Evolutionary conservation across 768 basidiomycete genomes (phyloP).

Genomic region (Mycena filopes): DNA sequence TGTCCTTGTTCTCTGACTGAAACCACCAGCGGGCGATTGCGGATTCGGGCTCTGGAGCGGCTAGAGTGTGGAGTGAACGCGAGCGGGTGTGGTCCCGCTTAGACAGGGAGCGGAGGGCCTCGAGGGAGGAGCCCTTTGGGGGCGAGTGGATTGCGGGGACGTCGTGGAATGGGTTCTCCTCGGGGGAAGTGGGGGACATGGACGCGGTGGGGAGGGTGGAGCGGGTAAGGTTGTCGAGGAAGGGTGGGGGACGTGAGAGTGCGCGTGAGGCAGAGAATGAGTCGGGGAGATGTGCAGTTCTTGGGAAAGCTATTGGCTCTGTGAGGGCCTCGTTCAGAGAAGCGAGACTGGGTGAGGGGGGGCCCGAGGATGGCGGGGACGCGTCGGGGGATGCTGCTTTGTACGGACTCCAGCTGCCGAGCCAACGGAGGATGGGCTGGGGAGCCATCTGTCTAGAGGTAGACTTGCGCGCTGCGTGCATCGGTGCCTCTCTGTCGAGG

Average conservation of each 20-base stretch:
- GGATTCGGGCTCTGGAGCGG: conserved; percentile 31
- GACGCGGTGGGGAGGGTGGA: conserved; percentile 73
- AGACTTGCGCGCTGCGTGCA: conserved; percentile 24
- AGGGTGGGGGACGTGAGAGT: conserved; percentile 59
- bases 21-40: conserved; percentile 62
- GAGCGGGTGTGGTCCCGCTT: conserved; percentile 43
- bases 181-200: conserved; percentile 51
- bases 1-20: conserved; percentile 57
- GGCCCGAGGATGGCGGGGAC: conserved; percentile 48
- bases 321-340: conserved; percentile 58
- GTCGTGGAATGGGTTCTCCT: conserved; percentile 38
- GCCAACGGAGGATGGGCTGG: conserved; percentile 58
- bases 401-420: conserved; percentile 44
- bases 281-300: conserved; percentile 53
- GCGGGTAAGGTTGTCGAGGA: conserved; percentile 65
- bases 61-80: conserved; percentile 38
- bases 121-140: conserved; percentile 62
- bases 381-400: conserved; percentile 37
- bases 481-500: conserved; percentile 16
- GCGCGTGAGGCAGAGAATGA: conserved; percentile 44
- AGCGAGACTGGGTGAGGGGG: conserved; percentile 52
- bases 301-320: conserved; percentile 56
- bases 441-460: conserved; percentile 19
- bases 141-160: conserved; percentile 52
- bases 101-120: conserved; percentile 63